phyloP scores from a whole-genome alignment of 768 basidiomycete genomes.

The Tremella fuciformis region DNA sequence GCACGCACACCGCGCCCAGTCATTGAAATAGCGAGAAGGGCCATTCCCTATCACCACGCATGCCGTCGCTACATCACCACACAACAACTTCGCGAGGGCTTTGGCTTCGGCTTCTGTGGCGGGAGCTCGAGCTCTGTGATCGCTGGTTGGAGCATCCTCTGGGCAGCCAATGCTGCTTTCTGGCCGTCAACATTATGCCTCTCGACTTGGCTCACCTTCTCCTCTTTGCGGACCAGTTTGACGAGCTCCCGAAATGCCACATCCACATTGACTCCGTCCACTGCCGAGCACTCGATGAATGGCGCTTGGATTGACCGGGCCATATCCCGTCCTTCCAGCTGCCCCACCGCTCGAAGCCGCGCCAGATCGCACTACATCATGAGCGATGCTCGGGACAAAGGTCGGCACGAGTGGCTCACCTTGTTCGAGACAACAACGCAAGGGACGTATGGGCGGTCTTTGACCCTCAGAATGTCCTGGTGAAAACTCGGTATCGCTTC shows the following conservation, averaged over 20 bases:
- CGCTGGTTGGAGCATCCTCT: not conserved
- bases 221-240: conserved; percentile 53
- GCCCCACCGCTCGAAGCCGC: conserved; percentile 32
- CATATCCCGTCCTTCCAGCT: conserved; percentile 47
- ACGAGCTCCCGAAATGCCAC: conserved; percentile 55
- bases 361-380: conserved; percentile 47
- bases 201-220: conserved; percentile 48
- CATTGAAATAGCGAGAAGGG: no score
- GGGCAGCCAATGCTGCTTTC: not conserved
- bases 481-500: conserved; percentile 55
- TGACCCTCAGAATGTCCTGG: conserved; percentile 55
- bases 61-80: not conserved
- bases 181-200: not conserved
- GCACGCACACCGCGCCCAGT: no score
- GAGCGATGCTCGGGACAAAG: not conserved
- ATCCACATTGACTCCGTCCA: conserved; percentile 56
- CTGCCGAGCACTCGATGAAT: conserved; percentile 57
- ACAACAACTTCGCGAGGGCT: not conserved
- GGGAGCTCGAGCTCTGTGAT: not conserved
- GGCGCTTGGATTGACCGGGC: conserved; percentile 50
- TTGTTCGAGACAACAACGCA: conserved; percentile 58
- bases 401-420: conserved; percentile 22
- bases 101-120: not conserved
- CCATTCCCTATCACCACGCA: no score
- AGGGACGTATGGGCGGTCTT: conserved; percentile 56